Percentiles rank a stretch among this genome's conserved stretches.
phyloP scores from a whole-genome alignment of 352 stramenopile species.

The Phytophthora litchii region DNA sequence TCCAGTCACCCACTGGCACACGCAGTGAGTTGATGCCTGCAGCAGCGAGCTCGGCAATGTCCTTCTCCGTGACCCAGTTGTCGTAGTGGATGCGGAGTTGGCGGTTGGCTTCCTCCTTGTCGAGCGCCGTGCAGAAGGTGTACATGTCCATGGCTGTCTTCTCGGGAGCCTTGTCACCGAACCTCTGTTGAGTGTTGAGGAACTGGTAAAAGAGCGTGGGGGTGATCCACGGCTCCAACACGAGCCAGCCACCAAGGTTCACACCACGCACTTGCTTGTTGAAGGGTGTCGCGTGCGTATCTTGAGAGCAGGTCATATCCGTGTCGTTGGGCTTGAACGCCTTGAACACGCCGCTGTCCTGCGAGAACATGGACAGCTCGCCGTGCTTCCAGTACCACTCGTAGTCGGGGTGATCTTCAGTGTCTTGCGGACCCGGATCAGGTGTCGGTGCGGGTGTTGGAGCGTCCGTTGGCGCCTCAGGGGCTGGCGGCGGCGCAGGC shows the following conservation, averaged over 20 bases:
- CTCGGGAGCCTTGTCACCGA: slow-evolving; percentile 75
- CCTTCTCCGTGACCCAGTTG: slow-evolving; percentile 94
- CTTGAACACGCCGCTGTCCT: slow-evolving; percentile 56
- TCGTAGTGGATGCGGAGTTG: slow-evolving; percentile 94
- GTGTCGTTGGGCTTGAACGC: slow-evolving; percentile 70
- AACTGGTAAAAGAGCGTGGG: slow-evolving; percentile 97
- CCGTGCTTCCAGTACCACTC: slow-evolving; percentile 78
- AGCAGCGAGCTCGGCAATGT: slow-evolving; percentile 86
- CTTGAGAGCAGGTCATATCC: slow-evolving; percentile 68
- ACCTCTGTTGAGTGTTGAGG: slow-evolving; percentile 75
- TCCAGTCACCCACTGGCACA: slow-evolving; percentile 95
- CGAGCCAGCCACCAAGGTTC: slow-evolving; percentile 95
- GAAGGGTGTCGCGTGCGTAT: slow-evolving; percentile 59
- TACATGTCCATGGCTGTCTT: slow-evolving; percentile 93
- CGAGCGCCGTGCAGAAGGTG: slow-evolving; percentile 91
- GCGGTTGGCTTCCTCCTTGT: slow-evolving; percentile 89
- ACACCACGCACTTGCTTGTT: slow-evolving; percentile 82
- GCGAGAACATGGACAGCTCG: slow-evolving; percentile 54
- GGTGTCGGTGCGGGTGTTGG: slow-evolving; percentile 2
- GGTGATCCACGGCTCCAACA: slow-evolving; percentile 97
- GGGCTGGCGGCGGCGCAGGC: slow-evolving; percentile 5
- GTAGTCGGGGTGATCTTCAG: slow-evolving; percentile 30
- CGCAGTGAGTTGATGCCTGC: slow-evolving; percentile 84
- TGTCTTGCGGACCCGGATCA: slow-evolving; percentile 26
- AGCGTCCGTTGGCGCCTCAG: slow-evolving; percentile 8